Evolutionary conservation across 2,329 filamentous ascomycete genomes (phyloP), one percentile per base, ranked within the genome.

Genomic region (Diaporthe velutina): DNA sequence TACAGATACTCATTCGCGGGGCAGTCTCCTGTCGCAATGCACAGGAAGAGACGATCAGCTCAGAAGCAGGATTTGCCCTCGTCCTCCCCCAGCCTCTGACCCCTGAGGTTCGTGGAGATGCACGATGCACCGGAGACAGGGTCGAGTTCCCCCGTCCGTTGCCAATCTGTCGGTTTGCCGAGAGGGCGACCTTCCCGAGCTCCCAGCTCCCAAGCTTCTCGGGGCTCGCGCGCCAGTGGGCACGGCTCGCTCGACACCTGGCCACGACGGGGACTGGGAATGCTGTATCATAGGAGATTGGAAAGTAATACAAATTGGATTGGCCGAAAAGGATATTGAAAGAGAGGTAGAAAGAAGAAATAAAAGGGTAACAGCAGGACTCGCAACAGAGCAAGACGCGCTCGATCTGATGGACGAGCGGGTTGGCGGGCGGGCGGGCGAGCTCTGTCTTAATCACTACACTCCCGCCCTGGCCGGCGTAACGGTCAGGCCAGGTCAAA

Each of bases 91-190:
- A 48, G 40, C 13, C 68, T 35, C 35, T 71, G 55, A 61, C 70
- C 70, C 70, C 70, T 61, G 55, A 61, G 35, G 48, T 61, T 58
- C 33, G 40, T 40, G n/a, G 68, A 40, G 30, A 50, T 50, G 35
- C 5, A n/a, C n/a, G n/a, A n/a, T n/a, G 30, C 30, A 38, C 28
- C 40, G 68, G 68, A 61, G 50, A 50, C 38, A 60, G 40, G 55
- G 15, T 60, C 40, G 30, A 38, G 22, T 54, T 67, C 45, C 64
- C 61, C 64, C 64, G 64, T 67, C 30, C 33, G 22, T 52, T 67
- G 64, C 64, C 45, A 67, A 67, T 52, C 64, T 38, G 45, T 64
- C 45, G 45, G 45, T 67, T 52, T 67, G 45, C n/a, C 64, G 45
- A 67, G 19, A 22, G 38, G 28, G 42, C 40, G n/a, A 50, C 64